Percentiles rank a stretch among this genome's conserved stretches.
Conservation (phyloP, 768 basidiomycete genomes). For the Boletus sp. region DNA sequence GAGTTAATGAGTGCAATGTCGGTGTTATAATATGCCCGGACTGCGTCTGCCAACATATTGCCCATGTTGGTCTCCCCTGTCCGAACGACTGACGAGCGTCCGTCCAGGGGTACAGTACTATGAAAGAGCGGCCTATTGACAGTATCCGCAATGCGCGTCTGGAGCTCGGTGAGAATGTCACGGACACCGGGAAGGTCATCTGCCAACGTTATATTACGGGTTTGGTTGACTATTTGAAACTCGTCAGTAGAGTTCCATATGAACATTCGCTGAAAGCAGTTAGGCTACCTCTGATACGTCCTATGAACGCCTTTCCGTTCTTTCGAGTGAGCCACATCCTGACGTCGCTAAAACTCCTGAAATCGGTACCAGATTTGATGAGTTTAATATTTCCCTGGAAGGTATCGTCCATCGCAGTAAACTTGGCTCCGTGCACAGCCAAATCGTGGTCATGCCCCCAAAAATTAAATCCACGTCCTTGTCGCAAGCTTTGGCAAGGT, state of each 20-base stretch:
- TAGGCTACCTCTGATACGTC: neutral
- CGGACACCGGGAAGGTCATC: neutral
- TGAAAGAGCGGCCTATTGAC: constrained; percentile 2
- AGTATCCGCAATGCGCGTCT: neutral
- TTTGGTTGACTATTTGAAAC: constrained; percentile 1
- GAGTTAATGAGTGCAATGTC: constrained; percentile 11
- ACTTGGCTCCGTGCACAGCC: constrained; percentile 6
- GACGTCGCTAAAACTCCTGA: constrained; percentile 7
- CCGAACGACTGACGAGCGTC: constrained; percentile 1
- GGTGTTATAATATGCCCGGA: constrained; percentile 19
- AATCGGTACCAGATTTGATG: constrained; percentile 6
- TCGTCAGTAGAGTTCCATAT: neutral
- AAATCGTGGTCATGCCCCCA: constrained; percentile 11
- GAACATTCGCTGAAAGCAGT: neutral
- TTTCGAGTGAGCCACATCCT: neutral
- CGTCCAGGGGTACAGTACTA: constrained; percentile 4
- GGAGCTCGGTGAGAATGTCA: neutral
- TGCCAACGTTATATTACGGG: constrained; percentile 2
- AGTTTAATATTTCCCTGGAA: constrained; percentile 6
- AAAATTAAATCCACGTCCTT: constrained; percentile 7
- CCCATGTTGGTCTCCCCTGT: constrained; percentile 1
- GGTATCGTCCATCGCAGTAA: neutral
- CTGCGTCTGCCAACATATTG: constrained; percentile 12
- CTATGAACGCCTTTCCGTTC: neutral
- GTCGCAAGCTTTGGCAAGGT: neutral